Evolutionary conservation across 2,329 filamentous ascomycete genomes (phyloP), one percentile per base, ranked within the genome.

Genomic region (Thielaviopsis punctulata): DNA sequence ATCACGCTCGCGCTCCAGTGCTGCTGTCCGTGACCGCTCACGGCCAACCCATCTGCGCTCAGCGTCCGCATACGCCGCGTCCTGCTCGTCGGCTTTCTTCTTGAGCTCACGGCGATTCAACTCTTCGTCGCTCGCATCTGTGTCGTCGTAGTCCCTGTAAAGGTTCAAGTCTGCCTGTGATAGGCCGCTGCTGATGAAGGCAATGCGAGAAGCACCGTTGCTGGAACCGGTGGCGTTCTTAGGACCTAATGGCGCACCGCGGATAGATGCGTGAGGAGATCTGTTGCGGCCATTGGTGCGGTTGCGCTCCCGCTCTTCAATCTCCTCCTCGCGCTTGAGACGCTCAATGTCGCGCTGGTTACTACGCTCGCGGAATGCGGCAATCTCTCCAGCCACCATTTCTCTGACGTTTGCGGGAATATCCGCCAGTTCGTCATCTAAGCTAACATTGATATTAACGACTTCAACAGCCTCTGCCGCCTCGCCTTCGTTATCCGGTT

Each of bases 361-460:
- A 59, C 90, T 95, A 19, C 90, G 77, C 58, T 98, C 92, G 58
- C 92, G 77, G 70, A 98, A 98, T 0, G 89, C 86, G 0, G 87
- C 82, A 60, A 98, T 98, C 64, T 98, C 93, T 53, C 83, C 83
- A 0, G 92, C 86, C 15, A 98, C 92, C 0, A 87, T 89, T 63
- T 94, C 92, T 22, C 92, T 82, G 87, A 95, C 93, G 63, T 96
- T 92, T 1, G 86, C 83, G 0, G 92, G 92, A 47, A 98, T 95
- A 61, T 98, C 92, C 19, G 89, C 83, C 25, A 98, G 73, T 62
- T 98, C 92, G 62, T 98, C 93, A 57, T 98, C 92, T 50, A 84
- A 78, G 1, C 82, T 80, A 27, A 95, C 74, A 3, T 88, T 83
- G 55, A 96, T 94, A 54, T 89, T 95, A 57, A 94, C 82, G 39